These are phyloP conservation scores for Aquilaria agallochum DNA, from an alignment of 441 rosid genomes.

Conservation along the genomic window DNA sequence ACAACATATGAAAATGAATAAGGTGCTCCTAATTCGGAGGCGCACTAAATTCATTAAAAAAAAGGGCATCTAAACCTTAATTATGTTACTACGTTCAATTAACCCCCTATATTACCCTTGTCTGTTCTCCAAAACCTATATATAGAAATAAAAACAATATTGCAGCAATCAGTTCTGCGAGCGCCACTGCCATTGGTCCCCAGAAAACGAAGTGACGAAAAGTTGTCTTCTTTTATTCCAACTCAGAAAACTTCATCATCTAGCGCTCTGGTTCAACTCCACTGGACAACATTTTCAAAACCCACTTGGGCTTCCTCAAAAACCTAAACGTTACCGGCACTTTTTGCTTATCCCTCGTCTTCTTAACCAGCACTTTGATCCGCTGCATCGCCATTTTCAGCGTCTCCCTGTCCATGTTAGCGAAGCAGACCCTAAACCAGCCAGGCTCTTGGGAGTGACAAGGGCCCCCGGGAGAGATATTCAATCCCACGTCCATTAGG, in stretches of 20 bases:
- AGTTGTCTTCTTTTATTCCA: too few species aligned
- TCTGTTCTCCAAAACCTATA: too few species aligned
- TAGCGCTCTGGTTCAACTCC: constrained; percentile 31
- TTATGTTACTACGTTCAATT: too few species aligned
- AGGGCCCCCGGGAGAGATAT: constrained; percentile 60
- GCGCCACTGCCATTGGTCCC: too few species aligned
- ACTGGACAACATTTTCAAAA: constrained; percentile 26
- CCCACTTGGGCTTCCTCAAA: constrained; percentile 36
- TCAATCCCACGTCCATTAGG: constrained; percentile 41
- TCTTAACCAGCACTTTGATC: constrained; percentile 25
- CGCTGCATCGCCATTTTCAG: constrained; percentile 44
- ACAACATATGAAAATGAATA: too few species aligned
- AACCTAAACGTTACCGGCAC: constrained; percentile 19
- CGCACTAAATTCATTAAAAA: too few species aligned
- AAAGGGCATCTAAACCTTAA: too few species aligned
- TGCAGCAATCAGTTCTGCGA: too few species aligned
- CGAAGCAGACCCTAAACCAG: constrained; percentile 62
- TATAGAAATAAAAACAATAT: too few species aligned
- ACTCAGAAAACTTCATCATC: background rate
- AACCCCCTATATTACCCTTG: too few species aligned
- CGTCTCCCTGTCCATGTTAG: constrained; percentile 43
- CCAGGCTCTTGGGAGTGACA: constrained; percentile 63
- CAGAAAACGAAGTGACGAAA: too few species aligned
- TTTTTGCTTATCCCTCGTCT: background rate
- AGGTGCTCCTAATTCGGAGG: too few species aligned